phyloP scores from a whole-genome alignment of 2,329 filamentous ascomycete species.

The Amauroascus verrucosus region DNA sequence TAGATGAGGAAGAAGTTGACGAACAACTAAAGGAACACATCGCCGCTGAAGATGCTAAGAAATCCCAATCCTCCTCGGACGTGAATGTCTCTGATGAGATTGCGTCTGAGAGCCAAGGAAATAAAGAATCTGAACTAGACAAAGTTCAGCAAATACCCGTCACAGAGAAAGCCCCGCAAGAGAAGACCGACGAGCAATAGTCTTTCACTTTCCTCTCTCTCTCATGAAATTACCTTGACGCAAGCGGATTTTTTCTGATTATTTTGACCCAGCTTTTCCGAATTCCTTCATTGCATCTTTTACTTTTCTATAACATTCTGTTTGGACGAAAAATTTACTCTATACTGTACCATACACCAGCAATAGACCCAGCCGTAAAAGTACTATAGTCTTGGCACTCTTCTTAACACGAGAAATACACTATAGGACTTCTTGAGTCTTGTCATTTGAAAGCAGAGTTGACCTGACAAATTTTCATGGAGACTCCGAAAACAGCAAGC shows the following conservation, averaged over 20 bases:
- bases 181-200: neutral
- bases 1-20: conserved; percentile 58
- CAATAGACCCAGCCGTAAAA: neutral
- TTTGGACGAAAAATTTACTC: conserved; percentile 1
- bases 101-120: neutral
- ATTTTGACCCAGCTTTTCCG: neutral
- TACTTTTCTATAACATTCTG: neutral
- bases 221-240: neutral
- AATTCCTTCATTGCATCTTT: neutral
- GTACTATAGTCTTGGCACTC: neutral
- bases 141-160: neutral
- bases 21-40: conserved; percentile 27
- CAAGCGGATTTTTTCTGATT: neutral
- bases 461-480: neutral
- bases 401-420: neutral
- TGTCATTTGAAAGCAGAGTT: too few species aligned
- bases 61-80: conserved; percentile 5
- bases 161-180: neutral
- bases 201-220: neutral
- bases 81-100: neutral
- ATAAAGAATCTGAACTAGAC: neutral
- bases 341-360: conserved; percentile 2
- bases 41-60: conserved; percentile 21
- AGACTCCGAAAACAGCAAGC: neutral
- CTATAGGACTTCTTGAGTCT: neutral